Base-by-base conservation (phyloP, 2,329 filamentous ascomycete genomes). In the Lasiodiplodia theobromae region DNA sequence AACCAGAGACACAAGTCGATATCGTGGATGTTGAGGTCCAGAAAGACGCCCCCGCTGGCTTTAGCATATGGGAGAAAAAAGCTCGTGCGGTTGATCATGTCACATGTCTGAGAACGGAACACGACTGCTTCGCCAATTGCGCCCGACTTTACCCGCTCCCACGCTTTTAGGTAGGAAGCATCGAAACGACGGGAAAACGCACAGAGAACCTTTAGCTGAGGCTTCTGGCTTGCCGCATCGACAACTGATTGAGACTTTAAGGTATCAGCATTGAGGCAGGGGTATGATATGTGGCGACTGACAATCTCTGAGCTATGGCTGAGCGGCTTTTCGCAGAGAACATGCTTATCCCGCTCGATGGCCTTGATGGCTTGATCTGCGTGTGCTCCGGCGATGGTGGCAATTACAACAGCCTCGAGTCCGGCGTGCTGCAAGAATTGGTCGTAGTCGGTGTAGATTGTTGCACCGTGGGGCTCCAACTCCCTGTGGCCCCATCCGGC, bases 1-100 rank as follows among this genome's bases (percentile, higher is more conserved):
- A 86, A 90, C 87, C 88, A 90, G 2, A 90, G 80, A 0, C 87
- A 82, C 2, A 91, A 83, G 71, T 90, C 88, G 72, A 92, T 91
- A 73, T 92, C 90, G 80, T 92, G 90, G 74, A 92, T 88, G 63
- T 86, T 88, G 80, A 87, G 90, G 81, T 92, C 90, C 69, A 91
- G 89, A 72, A 92, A 92, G 75, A 91, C 90, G 25, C 89, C 89
- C 40, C 90, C 89, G 1, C 82, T 86, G 78, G 86, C 89, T 72
- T 88, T 82, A 14, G 89, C 88, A 77, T 91, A 92, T 23, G 85
- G 82, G 66, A 92, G 88, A 76, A 91, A 92, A 83, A 91, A 91
- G 57, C 89, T 89, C 0, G 83, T 84, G 0, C 88, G 86, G 69
- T 91, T 88, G 68, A 87, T 83, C 75, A 88, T 89, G 78, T 92